These are phyloP conservation scores for Pichia nakasei DNA, from an alignment of 805 yeast genomes.

Conservation along the genomic window DNA sequence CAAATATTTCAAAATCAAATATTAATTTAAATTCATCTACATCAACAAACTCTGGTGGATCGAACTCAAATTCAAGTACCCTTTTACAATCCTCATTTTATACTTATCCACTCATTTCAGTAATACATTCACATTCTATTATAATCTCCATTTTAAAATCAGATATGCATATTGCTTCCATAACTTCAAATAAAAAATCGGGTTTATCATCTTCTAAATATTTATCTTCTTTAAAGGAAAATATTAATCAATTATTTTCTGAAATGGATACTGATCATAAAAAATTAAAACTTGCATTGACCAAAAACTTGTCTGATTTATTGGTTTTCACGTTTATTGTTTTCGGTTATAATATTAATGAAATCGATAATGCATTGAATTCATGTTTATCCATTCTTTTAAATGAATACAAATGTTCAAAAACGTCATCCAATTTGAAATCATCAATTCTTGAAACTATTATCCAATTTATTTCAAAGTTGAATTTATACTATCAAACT, in stretches of 20 bases:
- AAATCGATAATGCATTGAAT: slow-evolving; percentile 20
- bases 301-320: slow-evolving; percentile 26
- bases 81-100: slow-evolving; percentile 6
- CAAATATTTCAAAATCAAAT: slow-evolving; percentile 6
- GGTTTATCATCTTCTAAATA: slow-evolving; percentile 16
- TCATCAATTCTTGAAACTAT: slow-evolving; percentile 23
- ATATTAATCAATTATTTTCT: slow-evolving; percentile 13
- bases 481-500: slow-evolving; percentile 26
- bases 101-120: slow-evolving; percentile 24
- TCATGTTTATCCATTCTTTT: slow-evolving; percentile 16
- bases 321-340: slow-evolving; percentile 25
- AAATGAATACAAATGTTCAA: slow-evolving; percentile 12
- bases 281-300: slow-evolving; percentile 21
- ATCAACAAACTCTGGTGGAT: not conserved
- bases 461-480: slow-evolving; percentile 23
- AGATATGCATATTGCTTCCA: slow-evolving; percentile 20
- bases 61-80: not conserved
- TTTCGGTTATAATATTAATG: slow-evolving; percentile 20
- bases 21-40: not conserved
- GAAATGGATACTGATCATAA: slow-evolving; percentile 23
- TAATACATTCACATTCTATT: slow-evolving; percentile 23
- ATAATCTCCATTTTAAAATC: slow-evolving; percentile 24
- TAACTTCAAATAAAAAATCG: slow-evolving; percentile 20
- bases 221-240: slow-evolving; percentile 15
- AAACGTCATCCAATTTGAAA: slow-evolving; percentile 12